Base-by-base conservation (phyloP, 2,329 filamentous ascomycete species). In the Graphilbum sp. region DNA sequence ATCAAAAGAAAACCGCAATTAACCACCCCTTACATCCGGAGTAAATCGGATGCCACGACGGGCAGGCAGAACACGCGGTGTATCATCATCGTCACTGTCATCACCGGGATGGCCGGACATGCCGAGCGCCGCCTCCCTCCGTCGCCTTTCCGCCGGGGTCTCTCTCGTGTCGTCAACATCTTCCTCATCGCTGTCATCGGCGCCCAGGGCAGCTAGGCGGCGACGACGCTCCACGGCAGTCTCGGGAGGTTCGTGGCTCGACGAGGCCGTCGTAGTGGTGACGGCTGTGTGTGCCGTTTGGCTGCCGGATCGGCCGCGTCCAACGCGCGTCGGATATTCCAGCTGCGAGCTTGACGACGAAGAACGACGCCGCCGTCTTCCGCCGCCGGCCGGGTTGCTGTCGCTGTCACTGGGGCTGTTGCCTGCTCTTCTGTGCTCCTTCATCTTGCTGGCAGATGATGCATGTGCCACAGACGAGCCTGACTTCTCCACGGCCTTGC, bases 81-180 rank as follows among this genome's bases (percentile, higher is more conserved):
- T 67, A 44, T 72, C 67, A 42, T 75, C 72, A 19, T 76, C 74
- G 25, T 76, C 66, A 40, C 63, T 70, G 39, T 64, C 62, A 39
- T 60, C 61, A 0, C 54, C 56, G 8, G 53, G 57, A 3, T 53
- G 55, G 8, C 54, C 51, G 15, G 60, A 57, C 43, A 80, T 62
- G 10, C 81, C 80, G 2, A 88, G 59, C 1, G 82, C 83, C 1
- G 80, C 80, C 48, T 85, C 74, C 48, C 83, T 70, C 38, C 83
- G 65, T 31, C 79, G 68, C 40, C 78, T 66, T 55, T 88, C 83
- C 0, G 81, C 82, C 0, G 79, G 76, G 0, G 80, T 86, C 57
- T 87, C 82, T 25, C 60, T 35, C 3, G 16, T 32, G 12, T 44
- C 64, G 25, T 62, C 62, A n/a, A 64, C 61, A 2, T 48, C 50